Base-by-base conservation (phyloP, 1,284 basidiomycete species). In the Tausonia pullulans region DNA sequence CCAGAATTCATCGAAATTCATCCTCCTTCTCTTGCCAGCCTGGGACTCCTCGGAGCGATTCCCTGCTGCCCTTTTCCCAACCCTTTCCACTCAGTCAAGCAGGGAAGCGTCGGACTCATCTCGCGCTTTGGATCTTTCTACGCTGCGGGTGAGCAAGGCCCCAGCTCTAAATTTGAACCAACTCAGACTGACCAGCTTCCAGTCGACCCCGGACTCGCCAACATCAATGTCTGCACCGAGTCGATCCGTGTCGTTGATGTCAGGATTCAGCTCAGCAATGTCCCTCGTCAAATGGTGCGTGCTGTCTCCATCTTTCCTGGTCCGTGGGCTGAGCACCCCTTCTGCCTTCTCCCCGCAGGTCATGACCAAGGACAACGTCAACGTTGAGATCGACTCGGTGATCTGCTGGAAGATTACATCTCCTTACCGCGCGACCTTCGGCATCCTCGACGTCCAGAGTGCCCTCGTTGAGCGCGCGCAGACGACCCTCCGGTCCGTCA, bases 61-160 rank as follows among this genome's bases (percentile, higher is more conserved):
- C 93, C 93, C 0, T 94, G 91, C 76, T 91, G 86, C 79, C 89
- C 90, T 7, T 72, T 75, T 63, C 79, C 79, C 55, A 81, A 81
- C 71, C 81, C 81, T 0, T 82, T 75, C 78, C 73, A 74, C 68
- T 68, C 69, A n/a, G 71, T 77, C 63, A 60, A 58, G 60, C 90
- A 93, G 79, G 90, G 89, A 80, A 86, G 87, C 58, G 92, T 96
- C 69, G 93, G 94, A 64, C 81, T 98, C 62, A 84, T 98, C 71
- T 85, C 87, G n/a, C 86, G 92, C 63, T 96, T 96, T 74, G 92
- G 93, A 65, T 83, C 93, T 74, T 96, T 95, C 81, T 94, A 93
- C 84, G 89, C 88, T 75, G 65, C 68, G 45, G 45, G 71, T 71
- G 67, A 67, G 67, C 66, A 61, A 5, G 53, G 64, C 67, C 55